phyloP scores from a whole-genome alignment of 1,139 yeast species.

The Geotrichum bryndzae region DNA sequence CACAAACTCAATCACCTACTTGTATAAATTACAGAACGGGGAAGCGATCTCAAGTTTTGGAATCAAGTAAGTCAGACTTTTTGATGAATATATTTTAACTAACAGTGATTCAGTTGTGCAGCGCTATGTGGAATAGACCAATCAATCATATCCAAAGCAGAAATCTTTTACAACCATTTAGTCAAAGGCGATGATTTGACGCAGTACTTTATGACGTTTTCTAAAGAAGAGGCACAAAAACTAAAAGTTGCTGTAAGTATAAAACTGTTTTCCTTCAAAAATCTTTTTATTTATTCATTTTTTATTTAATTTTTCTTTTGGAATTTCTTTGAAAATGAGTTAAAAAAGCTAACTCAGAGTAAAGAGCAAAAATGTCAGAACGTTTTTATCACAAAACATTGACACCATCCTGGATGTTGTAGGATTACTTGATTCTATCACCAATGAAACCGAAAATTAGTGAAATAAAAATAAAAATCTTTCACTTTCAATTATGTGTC shows the following conservation, averaged over 20 bases:
- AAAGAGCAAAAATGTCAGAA: slow-evolving; percentile 13
- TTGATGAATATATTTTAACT: neutral
- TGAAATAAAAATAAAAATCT: neutral
- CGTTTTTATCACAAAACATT: slow-evolving; percentile 19
- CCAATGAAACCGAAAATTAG: neutral
- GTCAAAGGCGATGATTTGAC: slow-evolving; percentile 23
- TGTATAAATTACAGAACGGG: slow-evolving; percentile 22
- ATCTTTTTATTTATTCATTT: neutral
- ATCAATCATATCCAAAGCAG: slow-evolving; percentile 21
- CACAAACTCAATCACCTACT: slow-evolving; percentile 18
- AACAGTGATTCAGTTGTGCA: slow-evolving; percentile 22
- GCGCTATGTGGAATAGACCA: slow-evolving; percentile 24
- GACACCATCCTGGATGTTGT: neutral
- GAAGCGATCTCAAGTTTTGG: slow-evolving; percentile 24
- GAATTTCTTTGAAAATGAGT: no score
- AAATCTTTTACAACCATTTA: slow-evolving; percentile 19
- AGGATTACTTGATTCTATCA: neutral
- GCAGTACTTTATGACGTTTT: slow-evolving; percentile 18
- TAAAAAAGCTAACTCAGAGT: neutral
- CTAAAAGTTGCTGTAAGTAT: slow-evolving; percentile 21
- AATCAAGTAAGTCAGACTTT: slow-evolving; percentile 16
- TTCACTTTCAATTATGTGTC: neutral
- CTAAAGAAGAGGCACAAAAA: slow-evolving; percentile 18
- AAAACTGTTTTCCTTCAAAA: no score
- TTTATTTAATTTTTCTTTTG: neutral